Base-by-base conservation (phyloP, 2,329 filamentous ascomycete genomes). In the Pseudocercospora cruenta region DNA sequence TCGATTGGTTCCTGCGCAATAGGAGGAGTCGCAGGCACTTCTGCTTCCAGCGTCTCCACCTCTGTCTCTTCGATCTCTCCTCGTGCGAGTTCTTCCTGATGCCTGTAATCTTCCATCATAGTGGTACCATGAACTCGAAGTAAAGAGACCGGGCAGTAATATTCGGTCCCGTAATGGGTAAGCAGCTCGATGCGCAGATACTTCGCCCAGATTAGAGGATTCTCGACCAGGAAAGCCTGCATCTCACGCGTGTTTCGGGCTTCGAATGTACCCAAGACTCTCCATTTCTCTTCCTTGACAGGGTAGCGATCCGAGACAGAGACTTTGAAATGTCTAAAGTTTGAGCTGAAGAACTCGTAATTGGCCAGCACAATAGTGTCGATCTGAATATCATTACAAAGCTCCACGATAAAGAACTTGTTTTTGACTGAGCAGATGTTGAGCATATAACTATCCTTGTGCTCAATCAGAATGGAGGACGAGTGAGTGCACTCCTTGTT, bases 321-420 rank as follows among this genome's bases (percentile, higher is more conserved):
- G 71, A 98, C 88, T 60, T 91, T 87, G 78, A 99, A 97, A 57
- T 90, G 91, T 61, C 93, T 90, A 73, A 98, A 91, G 86, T 96
- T 97, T 76, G 93, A 97, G 63, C 93, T 97, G 83, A 99, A 99
- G 82, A 99, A 99, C 78, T 99, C 95, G 74, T 96, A 99, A 78
- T 99, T 99, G 68, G 94, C 95, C 62, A 99, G 85, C n/a, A 98
- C 95, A 47, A 99, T 85, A 0, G 95, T 99, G 77, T 99, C 95
- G 65, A 99, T 91, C 53, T 96, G 85, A 53, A 90, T 91, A 71
- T 89, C 87, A 72, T 96, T 93, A 78, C 93, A 98, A 31, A 99
- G 84, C 80, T 99, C 95, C 67, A 99, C 88, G 67, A 98, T 94
- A 69, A 98, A 85, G 76, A 96, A 97, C 79, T 98, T 98, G 81